Percentiles rank a stretch among this genome's conserved stretches.
Conservation (phyloP, 306 rosid genomes). For the Trifolium subterraneum region DNA sequence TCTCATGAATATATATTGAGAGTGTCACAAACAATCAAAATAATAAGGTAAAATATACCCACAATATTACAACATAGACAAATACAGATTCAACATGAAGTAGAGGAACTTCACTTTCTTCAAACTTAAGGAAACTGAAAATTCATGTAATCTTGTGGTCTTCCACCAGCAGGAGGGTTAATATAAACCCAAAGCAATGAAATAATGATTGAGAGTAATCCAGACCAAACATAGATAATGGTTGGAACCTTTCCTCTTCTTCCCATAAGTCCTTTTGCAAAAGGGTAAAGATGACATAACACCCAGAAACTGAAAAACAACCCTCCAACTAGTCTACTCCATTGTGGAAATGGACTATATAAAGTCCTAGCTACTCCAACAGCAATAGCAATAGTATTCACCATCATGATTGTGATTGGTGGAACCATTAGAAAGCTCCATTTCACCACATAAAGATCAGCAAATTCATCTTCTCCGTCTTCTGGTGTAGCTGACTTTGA, state of each 20-base stretch:
- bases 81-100: constrained; percentile 42
- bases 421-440: constrained; percentile 95
- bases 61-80: constrained; percentile 36
- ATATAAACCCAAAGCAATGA: constrained; percentile 88
- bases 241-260: constrained; percentile 82
- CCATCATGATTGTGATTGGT: constrained; percentile 86
- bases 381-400: constrained; percentile 77
- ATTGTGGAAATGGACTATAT: constrained; percentile 80
- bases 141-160: constrained; percentile 60
- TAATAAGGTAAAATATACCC: constrained; percentile 23
- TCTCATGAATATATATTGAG: background rate
- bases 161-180: constrained; percentile 72
- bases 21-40: background rate
- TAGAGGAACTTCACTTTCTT: constrained; percentile 41
- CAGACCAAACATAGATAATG: constrained; percentile 85
- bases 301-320: constrained; percentile 95
- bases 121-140: constrained; percentile 62
- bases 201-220: constrained; percentile 72
- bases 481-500: constrained; percentile 77
- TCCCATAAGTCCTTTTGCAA: constrained; percentile 86
- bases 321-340: constrained; percentile 87
- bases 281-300: constrained; percentile 78
- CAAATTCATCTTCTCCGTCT: constrained; percentile 81
- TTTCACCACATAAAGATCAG: constrained; percentile 74
- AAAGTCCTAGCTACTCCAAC: constrained; percentile 76